Percentiles rank a stretch among this genome's conserved stretches.
These are phyloP conservation scores for Parastagonospora avenae DNA, from an alignment of 2,329 filamentous ascomycete genomes.

Conservation along the genomic window DNA sequence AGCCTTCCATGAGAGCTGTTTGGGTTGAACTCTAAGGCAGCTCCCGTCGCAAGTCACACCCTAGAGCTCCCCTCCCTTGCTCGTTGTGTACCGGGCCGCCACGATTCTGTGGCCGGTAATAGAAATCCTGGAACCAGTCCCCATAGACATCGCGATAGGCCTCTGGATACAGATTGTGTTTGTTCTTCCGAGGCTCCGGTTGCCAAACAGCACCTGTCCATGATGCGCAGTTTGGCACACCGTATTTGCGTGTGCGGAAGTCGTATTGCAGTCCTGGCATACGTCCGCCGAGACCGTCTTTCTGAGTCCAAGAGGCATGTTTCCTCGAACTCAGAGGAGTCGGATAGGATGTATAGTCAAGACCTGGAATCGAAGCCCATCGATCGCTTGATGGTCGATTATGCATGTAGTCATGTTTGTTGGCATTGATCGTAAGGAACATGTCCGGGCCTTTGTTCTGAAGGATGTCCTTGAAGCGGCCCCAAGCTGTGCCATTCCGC, in stretches of 20 bases:
- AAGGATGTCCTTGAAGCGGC: slow-evolving; percentile 52
- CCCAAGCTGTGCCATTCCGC: slow-evolving; percentile 40
- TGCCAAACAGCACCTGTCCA: slow-evolving; percentile 44
- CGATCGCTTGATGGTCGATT: slow-evolving; percentile 44
- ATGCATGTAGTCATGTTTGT: slow-evolving; percentile 44
- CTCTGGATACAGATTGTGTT: slow-evolving; percentile 24
- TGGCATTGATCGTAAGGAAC: slow-evolving; percentile 48
- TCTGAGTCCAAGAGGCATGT: slow-evolving; percentile 22
- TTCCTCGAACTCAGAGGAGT: slow-evolving; percentile 13
- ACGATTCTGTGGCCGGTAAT: slow-evolving; percentile 15
- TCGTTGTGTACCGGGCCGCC: slow-evolving; percentile 5
- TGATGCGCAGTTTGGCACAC: slow-evolving; percentile 22
- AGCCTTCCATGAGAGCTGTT: slow-evolving; percentile 44
- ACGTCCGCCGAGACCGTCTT: slow-evolving; percentile 19
- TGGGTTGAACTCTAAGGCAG: slow-evolving; percentile 15
- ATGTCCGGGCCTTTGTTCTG: slow-evolving; percentile 52
- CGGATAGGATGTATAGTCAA: slow-evolving; percentile 18
- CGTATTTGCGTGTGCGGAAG: slow-evolving; percentile 42
- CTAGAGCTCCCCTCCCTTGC: neutral
- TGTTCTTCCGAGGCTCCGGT: slow-evolving; percentile 22
- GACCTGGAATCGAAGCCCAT: slow-evolving; percentile 45
- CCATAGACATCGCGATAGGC: slow-evolving; percentile 33
- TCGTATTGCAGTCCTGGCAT: slow-evolving; percentile 38
- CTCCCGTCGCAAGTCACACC: neutral
- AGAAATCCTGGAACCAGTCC: slow-evolving; percentile 29